Conservation (phyloP, 2,329 filamentous ascomycete genomes). For the Apiospora phragmitis region DNA sequence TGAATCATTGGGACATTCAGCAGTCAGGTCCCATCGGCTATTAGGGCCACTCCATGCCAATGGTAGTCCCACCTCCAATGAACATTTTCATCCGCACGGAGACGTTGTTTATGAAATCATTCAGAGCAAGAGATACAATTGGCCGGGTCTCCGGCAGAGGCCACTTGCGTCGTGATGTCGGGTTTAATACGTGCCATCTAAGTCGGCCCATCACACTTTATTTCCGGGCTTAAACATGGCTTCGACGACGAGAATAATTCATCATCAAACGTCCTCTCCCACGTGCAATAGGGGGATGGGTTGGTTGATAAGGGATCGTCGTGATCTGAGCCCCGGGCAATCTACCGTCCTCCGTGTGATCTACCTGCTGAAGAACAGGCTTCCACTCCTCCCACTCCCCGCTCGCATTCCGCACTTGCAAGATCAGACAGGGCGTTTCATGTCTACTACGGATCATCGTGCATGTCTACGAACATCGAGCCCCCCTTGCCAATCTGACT, state of each 20-base stretch:
- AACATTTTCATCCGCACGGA: conserved; percentile 1
- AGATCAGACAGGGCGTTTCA: conserved; percentile 1
- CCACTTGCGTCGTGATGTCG: neutral
- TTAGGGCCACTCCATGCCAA: neutral
- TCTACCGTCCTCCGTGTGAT: neutral
- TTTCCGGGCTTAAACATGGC: neutral
- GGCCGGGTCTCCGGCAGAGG: neutral
- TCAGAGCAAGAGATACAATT: neutral
- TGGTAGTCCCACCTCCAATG: neutral
- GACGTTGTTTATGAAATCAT: neutral
- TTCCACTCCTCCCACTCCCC: neutral
- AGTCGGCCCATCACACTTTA: neutral
- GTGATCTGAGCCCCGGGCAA: neutral
- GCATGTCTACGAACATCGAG: neutral
- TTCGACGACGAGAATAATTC: neutral
- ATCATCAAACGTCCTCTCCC: neutral
- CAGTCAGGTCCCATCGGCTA: neutral
- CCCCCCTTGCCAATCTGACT: neutral
- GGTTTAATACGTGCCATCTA: neutral
- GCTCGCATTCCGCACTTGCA: neutral
- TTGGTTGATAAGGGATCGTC: neutral
- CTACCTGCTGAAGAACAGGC: neutral
- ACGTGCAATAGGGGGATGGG: neutral
- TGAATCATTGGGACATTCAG: neutral
- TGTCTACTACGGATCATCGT: neutral